phyloP scores from a whole-genome alignment of 2,329 filamentous ascomycete genomes.

The Fusarium caatingaense region DNA sequence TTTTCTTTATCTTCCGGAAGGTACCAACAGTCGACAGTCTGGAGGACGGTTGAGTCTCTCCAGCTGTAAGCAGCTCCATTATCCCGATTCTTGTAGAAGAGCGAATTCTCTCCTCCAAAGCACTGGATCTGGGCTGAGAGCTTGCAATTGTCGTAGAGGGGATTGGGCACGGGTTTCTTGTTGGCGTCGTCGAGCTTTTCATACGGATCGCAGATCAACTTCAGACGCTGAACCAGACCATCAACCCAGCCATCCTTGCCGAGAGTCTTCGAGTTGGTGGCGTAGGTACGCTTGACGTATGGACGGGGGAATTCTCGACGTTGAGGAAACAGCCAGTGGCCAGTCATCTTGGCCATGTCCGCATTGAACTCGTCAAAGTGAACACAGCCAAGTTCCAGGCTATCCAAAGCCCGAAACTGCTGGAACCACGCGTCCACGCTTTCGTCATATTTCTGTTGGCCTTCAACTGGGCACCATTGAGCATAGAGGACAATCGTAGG shows the following conservation, averaged over 20 bases:
- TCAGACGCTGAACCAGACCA: slow-evolving; percentile 22
- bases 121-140: slow-evolving; percentile 59
- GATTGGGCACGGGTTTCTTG: too few relatives aligned
- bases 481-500: slow-evolving; percentile 59
- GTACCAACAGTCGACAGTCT: slow-evolving; percentile 55
- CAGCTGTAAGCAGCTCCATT: slow-evolving; percentile 62
- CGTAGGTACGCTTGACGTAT: slow-evolving; percentile 60
- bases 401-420: slow-evolving; percentile 47
- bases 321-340: slow-evolving; percentile 59
- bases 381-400: slow-evolving; percentile 48
- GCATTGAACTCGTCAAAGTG: slow-evolving; percentile 50
- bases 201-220: slow-evolving; percentile 35
- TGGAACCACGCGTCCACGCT: slow-evolving; percentile 54
- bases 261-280: slow-evolving; percentile 57
- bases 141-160: slow-evolving; percentile 52
- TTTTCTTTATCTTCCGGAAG: too few relatives aligned
- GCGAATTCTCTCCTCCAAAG: slow-evolving; percentile 58
- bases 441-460: slow-evolving; percentile 49
- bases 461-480: slow-evolving; percentile 56
- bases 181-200: slow-evolving; percentile 18
- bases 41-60: slow-evolving; percentile 56
- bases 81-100: slow-evolving; percentile 53
- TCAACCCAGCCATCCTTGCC: slow-evolving; percentile 54
- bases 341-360: slow-evolving; percentile 59
- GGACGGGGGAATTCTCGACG: slow-evolving; percentile 60